Base-by-base conservation (phyloP, 306 rosid genomes). In the Inga laurina region DNA sequence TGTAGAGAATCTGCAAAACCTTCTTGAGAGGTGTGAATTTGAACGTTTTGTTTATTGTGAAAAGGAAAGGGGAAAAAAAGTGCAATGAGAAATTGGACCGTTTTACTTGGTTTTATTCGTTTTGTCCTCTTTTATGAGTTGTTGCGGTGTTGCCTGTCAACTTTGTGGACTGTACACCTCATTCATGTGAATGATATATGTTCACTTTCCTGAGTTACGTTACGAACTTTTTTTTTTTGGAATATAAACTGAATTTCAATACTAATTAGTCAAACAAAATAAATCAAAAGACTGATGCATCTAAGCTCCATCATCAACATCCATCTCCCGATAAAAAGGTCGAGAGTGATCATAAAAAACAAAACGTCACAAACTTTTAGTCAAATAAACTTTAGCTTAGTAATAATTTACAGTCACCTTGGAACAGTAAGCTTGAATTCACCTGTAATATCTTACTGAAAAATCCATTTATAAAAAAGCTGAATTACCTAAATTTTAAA, bases 51-150 rank as follows among this genome's bases (percentile, higher is more conserved):
- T 83, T 86, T 85, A 88, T 72, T 76, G 22, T 27, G 22, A 54
- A 30, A 59, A 76, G 64, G 16, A 73, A 44, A 81, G 61, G 34
- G 2, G 24, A 12, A 14, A 18, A 7, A 18, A 16, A 49, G 80
- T 37, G 41, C 81, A 83, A 84, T 77, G 89, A 83, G 89, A 85
- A 84, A 86, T 83, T 88, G 94, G 87, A 89, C 91, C 91, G 94
- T 93, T 91, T 86, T 79, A 82, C 88, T 90, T 91, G 90, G 90
- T 89, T 77, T 81, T 89, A 88, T 90, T 89, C 82, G 30, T 2
- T 84, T 89, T 84, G 85, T 74, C 87, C 80, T 54, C 80, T 64
- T 65, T 44, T 85, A 79, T 9, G 70, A 49, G 83, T 80, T 77
- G 72, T 80, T 82, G 81, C 69, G 83, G 77, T 77, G 72, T 80